Percentiles rank a stretch among this genome's conserved stretches.
Conservation (phyloP, 116 monocot species). For the Trichopus zeylanicus region DNA sequence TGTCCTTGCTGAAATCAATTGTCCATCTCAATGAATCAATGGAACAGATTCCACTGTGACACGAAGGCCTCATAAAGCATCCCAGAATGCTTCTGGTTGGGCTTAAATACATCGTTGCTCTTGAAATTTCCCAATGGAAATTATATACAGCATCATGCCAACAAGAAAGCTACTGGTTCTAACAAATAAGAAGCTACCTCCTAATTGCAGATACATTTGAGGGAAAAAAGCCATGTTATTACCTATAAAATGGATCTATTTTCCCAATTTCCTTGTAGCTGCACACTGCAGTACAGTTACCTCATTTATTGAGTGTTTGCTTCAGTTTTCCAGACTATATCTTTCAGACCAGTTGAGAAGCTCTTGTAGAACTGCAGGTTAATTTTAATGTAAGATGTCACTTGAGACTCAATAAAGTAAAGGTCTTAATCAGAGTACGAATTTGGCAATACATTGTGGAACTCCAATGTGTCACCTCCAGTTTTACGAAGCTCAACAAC, state of each 20-base stretch:
- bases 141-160: too few relatives aligned
- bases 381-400: too few relatives aligned
- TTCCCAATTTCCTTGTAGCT: too few relatives aligned
- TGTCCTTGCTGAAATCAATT: not conserved
- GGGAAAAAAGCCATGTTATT: too few relatives aligned
- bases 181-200: too few relatives aligned
- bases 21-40: not conserved
- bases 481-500: constrained; percentile 89
- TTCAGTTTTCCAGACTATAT: constrained; percentile 73
- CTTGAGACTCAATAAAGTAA: not conserved
- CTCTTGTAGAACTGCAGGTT: constrained; percentile 66
- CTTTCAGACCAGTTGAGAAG: constrained; percentile 63
- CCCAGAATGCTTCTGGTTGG: not conserved
- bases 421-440: not conserved
- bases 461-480: constrained; percentile 82
- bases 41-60: not conserved
- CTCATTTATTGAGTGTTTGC: constrained; percentile 24
- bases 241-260: too few relatives aligned
- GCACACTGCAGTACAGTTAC: too few relatives aligned
- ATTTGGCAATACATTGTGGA: constrained; percentile 61
- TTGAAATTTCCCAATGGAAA: not conserved
- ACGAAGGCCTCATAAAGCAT: not conserved
- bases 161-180: too few relatives aligned
- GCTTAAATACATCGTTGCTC: not conserved
- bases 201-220: too few relatives aligned